Conservation (phyloP, 1,139 yeast genomes). For the Yamadazyma atlantica region DNA sequence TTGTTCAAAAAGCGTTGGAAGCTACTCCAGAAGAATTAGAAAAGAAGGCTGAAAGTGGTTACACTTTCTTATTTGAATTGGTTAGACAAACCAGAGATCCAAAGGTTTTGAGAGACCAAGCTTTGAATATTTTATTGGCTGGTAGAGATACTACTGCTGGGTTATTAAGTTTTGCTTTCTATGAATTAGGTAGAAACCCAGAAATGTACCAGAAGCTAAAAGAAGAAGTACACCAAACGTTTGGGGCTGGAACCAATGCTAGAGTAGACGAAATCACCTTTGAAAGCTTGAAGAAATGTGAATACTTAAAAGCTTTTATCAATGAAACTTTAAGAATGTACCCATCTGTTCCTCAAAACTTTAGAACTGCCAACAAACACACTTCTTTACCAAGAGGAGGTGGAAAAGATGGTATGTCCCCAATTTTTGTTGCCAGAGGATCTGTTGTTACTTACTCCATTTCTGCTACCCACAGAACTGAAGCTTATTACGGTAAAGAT, state of each 20-base stretch:
- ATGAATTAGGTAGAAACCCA: conserved; percentile 42
- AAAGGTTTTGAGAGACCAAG: conserved; percentile 39
- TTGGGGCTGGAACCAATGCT: conserved; percentile 29
- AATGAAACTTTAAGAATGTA: conserved; percentile 50
- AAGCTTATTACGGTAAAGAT: conserved; percentile 42
- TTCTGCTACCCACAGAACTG: conserved; percentile 41
- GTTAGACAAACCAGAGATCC: conserved; percentile 44
- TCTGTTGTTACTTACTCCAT: conserved; percentile 39
- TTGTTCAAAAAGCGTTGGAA: conserved; percentile 22
- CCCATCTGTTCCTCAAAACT: conserved; percentile 52
- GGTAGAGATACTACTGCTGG: conserved; percentile 50
- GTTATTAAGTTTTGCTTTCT: conserved; percentile 37
- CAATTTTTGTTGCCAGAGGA: conserved; percentile 42
- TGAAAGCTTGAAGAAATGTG: conserved; percentile 47
- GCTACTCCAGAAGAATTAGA: conserved; percentile 31
- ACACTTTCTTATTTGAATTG: conserved; percentile 42
- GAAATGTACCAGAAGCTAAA: conserved; percentile 30
- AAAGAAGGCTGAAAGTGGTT: conserved; percentile 30
- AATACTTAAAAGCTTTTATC: conserved; percentile 42
- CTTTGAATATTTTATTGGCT: conserved; percentile 42
- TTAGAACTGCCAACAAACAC: conserved; percentile 39
- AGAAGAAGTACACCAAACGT: conserved; percentile 27
- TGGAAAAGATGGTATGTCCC: conserved; percentile 40
- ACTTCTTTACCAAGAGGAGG: conserved; percentile 54
- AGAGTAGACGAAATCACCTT: conserved; percentile 35